Evolutionary conservation across 257 asterid genomes (phyloP), one percentile per base, ranked within the genome.

Genomic region (Plantago major): DNA sequence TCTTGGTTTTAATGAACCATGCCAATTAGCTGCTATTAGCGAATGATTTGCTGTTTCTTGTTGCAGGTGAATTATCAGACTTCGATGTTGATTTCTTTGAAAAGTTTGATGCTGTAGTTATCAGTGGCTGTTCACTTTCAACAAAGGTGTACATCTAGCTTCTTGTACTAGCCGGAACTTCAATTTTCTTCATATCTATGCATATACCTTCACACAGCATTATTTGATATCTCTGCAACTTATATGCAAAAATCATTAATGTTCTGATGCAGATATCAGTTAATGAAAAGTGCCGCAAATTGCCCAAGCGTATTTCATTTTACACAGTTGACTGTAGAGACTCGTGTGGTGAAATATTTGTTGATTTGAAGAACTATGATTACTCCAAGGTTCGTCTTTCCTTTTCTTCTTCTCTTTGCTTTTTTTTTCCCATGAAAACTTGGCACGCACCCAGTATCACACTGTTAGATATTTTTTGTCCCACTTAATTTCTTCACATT

Each of bases 301-400:
- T 57, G 61, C 72, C 74, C 53, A 93, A 83, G 73, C 96, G 94
- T 14, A 76, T 83, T 52, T 85, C 96, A 45, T 93, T 89, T 81
- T 93, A 93, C 70, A 59, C 85, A 14, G 96, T 93, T 67, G 96
- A 93, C 68, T 89, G 96, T 75, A 86, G 96, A 74, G 99, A 83
- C 73, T 84, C 90, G 3, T 93, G 99, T 60, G 99, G 95, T 51
- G 99, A 93, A 82, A 79, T 93, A 69, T 93, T 93, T 75, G 91
- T 89, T 68, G 99, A 93, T 78, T 82, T 93, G 87, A 95, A 93
- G 81, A 82, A 78, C 65, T 89, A 79, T 74, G 67, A 67, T 62
- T 93, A 89, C 65, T 71, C 94, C 58, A 87, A 93, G 97, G 99
- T 89, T 49, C 46, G 72, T 53, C 56, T 7, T 49, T 51, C 30